Evolutionary conservation across 352 stramenopile species (phyloP).

Genomic region (Globisporangium alternatum): DNA sequence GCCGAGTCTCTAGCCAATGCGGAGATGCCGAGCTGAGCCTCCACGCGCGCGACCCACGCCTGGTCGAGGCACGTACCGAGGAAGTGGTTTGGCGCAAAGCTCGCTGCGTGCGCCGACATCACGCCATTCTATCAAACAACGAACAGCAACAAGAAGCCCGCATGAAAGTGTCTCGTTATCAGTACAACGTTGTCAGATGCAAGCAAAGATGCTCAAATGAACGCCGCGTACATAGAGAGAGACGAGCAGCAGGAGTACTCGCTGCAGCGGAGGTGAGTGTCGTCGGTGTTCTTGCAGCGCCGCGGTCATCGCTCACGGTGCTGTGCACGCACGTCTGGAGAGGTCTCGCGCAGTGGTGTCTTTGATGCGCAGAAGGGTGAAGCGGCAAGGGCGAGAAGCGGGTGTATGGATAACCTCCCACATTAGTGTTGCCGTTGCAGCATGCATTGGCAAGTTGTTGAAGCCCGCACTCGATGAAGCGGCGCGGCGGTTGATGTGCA

Average conservation of each 20-base stretch:
- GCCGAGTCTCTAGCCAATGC: constrained; percentile 19
- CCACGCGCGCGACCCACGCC: constrained; percentile 27
- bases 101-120: constrained; percentile 8
- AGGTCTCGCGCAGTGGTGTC: not conserved
- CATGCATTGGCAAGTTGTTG: not conserved
- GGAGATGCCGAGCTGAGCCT: constrained; percentile 27
- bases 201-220: too few relatives aligned
- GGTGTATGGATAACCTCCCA: too few relatives aligned
- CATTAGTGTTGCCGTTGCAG: too few relatives aligned
- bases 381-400: not conserved
- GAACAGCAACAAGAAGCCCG: not conserved
- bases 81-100: constrained; percentile 34
- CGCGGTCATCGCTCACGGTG: not conserved
- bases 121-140: not conserved
- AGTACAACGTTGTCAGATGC: too few relatives aligned
- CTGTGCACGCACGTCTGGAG: not conserved
- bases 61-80: constrained; percentile 40
- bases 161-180: not conserved
- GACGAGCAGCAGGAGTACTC: not conserved
- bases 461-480: not conserved
- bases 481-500: too few relatives aligned
- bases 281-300: not conserved
- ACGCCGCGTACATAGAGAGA: not conserved
- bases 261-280: not conserved
- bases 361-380: not conserved